These are phyloP conservation scores for Alternaria viburni DNA, from an alignment of 2,329 filamentous ascomycete species.

Conservation along the genomic window DNA sequence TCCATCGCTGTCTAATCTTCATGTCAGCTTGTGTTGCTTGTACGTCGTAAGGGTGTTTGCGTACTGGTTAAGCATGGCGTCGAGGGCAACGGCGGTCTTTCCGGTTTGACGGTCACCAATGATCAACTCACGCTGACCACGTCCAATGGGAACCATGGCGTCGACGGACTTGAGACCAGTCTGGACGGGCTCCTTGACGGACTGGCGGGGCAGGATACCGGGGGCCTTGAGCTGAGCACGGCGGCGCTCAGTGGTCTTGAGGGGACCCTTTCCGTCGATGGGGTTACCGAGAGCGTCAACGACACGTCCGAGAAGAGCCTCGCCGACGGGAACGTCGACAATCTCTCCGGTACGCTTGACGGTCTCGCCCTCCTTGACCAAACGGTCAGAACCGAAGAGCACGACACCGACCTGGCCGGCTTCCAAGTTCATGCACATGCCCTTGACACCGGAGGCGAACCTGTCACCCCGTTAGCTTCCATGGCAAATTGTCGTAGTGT, in stretches of 20 bases:
- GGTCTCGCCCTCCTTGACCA: constrained; percentile 98
- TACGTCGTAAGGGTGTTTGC: constrained; percentile 29
- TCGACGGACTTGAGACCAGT: constrained; percentile 99
- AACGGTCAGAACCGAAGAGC: constrained; percentile 99
- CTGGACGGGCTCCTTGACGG: constrained; percentile 98
- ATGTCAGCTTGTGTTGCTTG: background rate
- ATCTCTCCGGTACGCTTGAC: constrained; percentile 99
- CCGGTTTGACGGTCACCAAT: constrained; percentile 99
- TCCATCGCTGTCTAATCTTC: constrained; percentile 67
- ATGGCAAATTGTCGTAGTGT: constrained; percentile 9
- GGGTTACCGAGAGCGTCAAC: constrained; percentile 98
- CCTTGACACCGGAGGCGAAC: constrained; percentile 99
- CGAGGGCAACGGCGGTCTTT: constrained; percentile 98
- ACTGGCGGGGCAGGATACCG: constrained; percentile 94
- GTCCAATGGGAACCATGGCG: constrained; percentile 99
- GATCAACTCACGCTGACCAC: constrained; percentile 99
- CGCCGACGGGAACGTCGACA: constrained; percentile 95
- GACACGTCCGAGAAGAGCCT: constrained; percentile 94
- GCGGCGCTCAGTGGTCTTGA: constrained; percentile 89
- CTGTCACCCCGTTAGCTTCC: constrained; percentile 57
- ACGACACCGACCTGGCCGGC: constrained; percentile 99
- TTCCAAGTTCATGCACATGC: constrained; percentile 99
- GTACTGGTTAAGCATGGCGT: constrained; percentile 99
- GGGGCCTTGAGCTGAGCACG: constrained; percentile 99
- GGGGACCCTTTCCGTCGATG: constrained; percentile 98